phyloP scores from a whole-genome alignment of 805 yeast genomes.

The Starmerella davenportii region DNA sequence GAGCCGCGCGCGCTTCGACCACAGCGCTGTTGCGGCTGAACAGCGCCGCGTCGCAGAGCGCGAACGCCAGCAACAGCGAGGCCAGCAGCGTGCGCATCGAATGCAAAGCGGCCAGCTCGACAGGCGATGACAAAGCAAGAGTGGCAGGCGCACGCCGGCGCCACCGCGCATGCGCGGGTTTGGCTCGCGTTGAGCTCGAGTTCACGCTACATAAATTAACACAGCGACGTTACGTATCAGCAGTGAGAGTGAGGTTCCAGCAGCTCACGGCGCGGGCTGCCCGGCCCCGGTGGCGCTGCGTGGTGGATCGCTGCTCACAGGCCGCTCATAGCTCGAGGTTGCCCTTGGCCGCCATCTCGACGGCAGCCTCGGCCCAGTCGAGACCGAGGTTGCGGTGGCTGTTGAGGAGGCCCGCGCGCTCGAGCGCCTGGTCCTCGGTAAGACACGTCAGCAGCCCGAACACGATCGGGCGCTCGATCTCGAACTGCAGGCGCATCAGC shows the following conservation, averaged over 20 bases:
- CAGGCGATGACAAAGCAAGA: neutral
- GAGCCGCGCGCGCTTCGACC: conserved; percentile 18
- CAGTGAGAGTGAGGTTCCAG: too few species aligned
- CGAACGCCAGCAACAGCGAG: too few species aligned
- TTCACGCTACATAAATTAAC: too few species aligned
- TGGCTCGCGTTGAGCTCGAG: too few species aligned
- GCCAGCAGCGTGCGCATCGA: too few species aligned
- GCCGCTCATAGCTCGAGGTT: neutral
- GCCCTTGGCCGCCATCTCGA: conserved; percentile 54
- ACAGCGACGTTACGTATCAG: too few species aligned
- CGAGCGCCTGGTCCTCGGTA: conserved; percentile 84
- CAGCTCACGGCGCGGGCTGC: too few species aligned
- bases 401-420: conserved; percentile 65
- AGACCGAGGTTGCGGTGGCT: conserved; percentile 89
- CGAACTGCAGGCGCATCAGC: conserved; percentile 63
- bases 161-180: too few species aligned
- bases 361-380: conserved; percentile 99
- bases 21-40: conserved; percentile 12
- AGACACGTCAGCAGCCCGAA: conserved; percentile 87
- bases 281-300: too few species aligned
- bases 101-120: too few species aligned
- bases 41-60: neutral
- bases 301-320: too few species aligned
- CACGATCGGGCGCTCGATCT: conserved; percentile 58
- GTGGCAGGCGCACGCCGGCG: too few species aligned